Conservation (phyloP, 2,329 filamentous ascomycete genomes). For the Aspergillus costaricaensis region DNA sequence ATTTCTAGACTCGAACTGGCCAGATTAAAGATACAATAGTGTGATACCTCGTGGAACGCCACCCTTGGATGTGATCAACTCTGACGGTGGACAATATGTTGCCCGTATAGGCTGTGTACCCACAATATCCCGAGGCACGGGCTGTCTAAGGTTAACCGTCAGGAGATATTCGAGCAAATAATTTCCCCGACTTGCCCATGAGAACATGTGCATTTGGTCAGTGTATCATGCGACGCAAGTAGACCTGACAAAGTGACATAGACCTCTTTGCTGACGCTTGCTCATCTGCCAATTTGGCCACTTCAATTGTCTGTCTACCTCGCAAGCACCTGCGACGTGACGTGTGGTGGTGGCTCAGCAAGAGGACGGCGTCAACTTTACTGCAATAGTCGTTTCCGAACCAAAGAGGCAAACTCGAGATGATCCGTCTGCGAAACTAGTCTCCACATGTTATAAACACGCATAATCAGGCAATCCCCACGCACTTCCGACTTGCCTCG, state of each 20-base stretch:
- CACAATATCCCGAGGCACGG: not conserved
- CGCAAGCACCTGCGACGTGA: not conserved
- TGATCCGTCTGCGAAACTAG: not conserved
- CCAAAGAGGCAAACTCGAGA: not conserved
- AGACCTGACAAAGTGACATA: not conserved
- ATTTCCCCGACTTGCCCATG: not conserved
- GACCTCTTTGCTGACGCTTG: not conserved
- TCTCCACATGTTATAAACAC: not conserved
- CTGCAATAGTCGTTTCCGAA: not conserved
- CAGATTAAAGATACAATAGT: not conserved
- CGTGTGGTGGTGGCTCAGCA: slow-evolving; percentile 2
- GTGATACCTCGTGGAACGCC: not conserved
- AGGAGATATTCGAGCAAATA: not conserved
- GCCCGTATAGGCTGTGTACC: not conserved
- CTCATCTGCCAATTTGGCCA: not conserved
- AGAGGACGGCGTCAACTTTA: not conserved
- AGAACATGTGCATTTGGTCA: not conserved
- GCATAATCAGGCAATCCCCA: not conserved
- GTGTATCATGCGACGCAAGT: not conserved
- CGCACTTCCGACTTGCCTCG: not conserved
- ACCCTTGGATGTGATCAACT: not conserved
- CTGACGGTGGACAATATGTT: not conserved
- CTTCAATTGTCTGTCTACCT: not conserved
- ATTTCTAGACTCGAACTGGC: not conserved
- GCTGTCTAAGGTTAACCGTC: not conserved